phyloP scores from a whole-genome alignment of 1,139 yeast genomes.

The Candida anutae region DNA sequence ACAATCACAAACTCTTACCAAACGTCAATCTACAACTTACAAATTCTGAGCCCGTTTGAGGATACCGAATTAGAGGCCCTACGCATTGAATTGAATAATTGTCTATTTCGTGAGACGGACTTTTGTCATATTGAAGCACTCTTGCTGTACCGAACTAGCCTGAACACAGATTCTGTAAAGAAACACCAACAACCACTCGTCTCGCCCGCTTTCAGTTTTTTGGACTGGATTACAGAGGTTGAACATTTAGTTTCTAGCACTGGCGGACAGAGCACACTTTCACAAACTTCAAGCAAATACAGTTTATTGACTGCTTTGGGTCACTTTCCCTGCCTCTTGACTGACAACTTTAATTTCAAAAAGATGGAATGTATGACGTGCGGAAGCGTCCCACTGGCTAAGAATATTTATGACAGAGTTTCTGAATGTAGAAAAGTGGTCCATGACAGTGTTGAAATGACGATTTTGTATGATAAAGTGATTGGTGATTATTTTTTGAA shows the following conservation, averaged over 20 bases:
- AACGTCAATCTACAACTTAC: conserved; percentile 9
- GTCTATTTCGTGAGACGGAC: conserved; percentile 3
- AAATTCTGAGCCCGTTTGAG: conserved; percentile 11
- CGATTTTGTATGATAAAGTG: conserved; percentile 16
- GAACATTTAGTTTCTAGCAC: conserved; percentile 1
- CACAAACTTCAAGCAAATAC: conserved; percentile 11
- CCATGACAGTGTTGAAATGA: conserved; percentile 15
- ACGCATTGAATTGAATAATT: conserved; percentile 5
- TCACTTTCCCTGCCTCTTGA: conserved; percentile 32
- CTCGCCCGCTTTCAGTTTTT: conserved; percentile 6
- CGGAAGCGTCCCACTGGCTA: conserved; percentile 18
- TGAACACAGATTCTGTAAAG: background rate
- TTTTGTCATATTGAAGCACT: conserved; percentile 4
- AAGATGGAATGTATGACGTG: conserved; percentile 35
- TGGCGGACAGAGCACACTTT: background rate
- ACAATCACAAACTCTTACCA: conserved; percentile 9
- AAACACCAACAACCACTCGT: too few species aligned
- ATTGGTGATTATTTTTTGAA: conserved; percentile 14
- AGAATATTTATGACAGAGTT: conserved; percentile 16
- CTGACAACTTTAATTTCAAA: conserved; percentile 22
- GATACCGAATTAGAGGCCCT: conserved; percentile 12
- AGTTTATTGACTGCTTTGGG: conserved; percentile 35
- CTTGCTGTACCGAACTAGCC: conserved; percentile 5
- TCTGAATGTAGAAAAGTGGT: conserved; percentile 16
- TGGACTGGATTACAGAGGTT: conserved; percentile 19